Percentiles rank a stretch among this genome's conserved stretches.
These are phyloP conservation scores for Pistacia atlantica DNA, from an alignment of 345 rosid genomes.

Conservation along the genomic window DNA sequence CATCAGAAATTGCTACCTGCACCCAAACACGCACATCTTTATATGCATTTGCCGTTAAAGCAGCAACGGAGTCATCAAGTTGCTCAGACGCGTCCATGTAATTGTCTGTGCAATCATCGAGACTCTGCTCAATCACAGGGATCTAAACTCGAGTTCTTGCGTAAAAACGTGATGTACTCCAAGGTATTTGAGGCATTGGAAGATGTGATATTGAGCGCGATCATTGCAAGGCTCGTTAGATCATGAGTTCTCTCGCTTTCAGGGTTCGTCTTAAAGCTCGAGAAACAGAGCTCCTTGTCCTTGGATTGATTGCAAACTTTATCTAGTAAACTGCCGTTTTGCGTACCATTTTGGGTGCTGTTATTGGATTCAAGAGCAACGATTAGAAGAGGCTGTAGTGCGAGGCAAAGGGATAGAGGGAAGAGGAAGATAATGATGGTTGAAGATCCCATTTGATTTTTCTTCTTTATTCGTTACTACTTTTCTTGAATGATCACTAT, in stretches of 20 bases:
- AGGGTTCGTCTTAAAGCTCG: conserved; percentile 43
- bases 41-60: conserved; percentile 38
- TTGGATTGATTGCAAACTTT: conserved; percentile 41
- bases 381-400: conserved; percentile 1
- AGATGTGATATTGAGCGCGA: conserved; percentile 49
- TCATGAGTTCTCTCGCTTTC: conserved; percentile 38
- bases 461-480: neutral
- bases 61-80: conserved; percentile 60
- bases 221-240: conserved; percentile 45
- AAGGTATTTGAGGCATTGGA: conserved; percentile 46
- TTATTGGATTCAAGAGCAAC: neutral
- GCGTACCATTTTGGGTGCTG: neutral
- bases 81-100: conserved; percentile 61
- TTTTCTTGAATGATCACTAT: neutral
- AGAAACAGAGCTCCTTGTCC: conserved; percentile 47
- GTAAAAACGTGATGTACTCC: conserved; percentile 33
- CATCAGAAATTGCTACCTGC: conserved; percentile 44
- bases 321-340: conserved; percentile 11
- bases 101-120: conserved; percentile 55
- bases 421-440: conserved; percentile 20
- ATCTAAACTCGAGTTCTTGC: conserved; percentile 28
- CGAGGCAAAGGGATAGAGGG: conserved; percentile 22
- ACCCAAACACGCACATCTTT: conserved; percentile 48
- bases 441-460: conserved; percentile 27
- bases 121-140: conserved; percentile 58